phyloP scores from a whole-genome alignment of 768 basidiomycete genomes.

The Naganishia onofrii region DNA sequence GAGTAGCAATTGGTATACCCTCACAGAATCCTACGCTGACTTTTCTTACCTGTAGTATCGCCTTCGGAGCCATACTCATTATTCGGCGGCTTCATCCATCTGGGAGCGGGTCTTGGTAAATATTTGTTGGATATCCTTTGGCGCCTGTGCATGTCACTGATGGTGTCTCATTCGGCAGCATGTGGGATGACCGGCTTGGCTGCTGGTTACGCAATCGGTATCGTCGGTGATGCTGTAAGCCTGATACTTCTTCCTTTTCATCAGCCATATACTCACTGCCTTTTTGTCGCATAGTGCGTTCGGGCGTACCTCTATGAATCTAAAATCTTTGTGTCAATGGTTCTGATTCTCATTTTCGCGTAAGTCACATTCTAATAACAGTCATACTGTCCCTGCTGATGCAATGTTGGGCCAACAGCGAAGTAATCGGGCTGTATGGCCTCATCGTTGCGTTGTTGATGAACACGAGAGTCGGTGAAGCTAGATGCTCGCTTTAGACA shows the following conservation, averaged over 20 bases:
- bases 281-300: slow-evolving; percentile 63
- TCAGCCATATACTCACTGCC: neutral
- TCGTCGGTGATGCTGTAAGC: slow-evolving; percentile 87
- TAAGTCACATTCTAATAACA: slow-evolving; percentile 31
- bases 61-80: slow-evolving; percentile 69
- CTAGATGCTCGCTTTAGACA: slow-evolving; percentile 31
- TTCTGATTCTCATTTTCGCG: slow-evolving; percentile 71
- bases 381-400: neutral
- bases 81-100: slow-evolving; percentile 83
- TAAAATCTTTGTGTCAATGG: slow-evolving; percentile 90
- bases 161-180: slow-evolving; percentile 51
- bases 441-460: slow-evolving; percentile 81
- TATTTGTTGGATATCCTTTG: neutral
- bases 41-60: slow-evolving; percentile 56
- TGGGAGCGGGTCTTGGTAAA: slow-evolving; percentile 72
- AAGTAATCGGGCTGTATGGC: slow-evolving; percentile 46
- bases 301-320: slow-evolving; percentile 87
- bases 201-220: slow-evolving; percentile 91
- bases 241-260: neutral
- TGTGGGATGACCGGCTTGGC: slow-evolving; percentile 88
- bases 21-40: too few relatives aligned
- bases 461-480: slow-evolving; percentile 69
- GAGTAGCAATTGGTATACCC: neutral
- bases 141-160: neutral
- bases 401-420: slow-evolving; percentile 15